Conservation (phyloP, 345 rosid genomes). For the Turritis glabra region DNA sequence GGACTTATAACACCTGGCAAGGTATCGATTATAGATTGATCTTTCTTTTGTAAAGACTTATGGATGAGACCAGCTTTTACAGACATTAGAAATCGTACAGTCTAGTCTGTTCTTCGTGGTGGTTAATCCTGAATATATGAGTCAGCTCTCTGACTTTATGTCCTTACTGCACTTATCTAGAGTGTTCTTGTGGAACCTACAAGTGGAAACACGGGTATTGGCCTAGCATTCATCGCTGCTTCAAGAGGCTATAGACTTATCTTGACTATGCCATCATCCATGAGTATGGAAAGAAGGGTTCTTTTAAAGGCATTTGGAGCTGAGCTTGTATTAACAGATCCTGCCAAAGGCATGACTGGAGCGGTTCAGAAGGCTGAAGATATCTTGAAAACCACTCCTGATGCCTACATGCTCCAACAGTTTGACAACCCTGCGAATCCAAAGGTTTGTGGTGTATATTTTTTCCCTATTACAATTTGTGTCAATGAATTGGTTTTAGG, state of each 20-base stretch:
- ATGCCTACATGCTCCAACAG: constrained; percentile 81
- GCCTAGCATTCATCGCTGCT: constrained; percentile 85
- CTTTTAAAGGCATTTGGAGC: constrained; percentile 90
- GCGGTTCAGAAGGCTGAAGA: constrained; percentile 79
- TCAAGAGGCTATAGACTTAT: constrained; percentile 73
- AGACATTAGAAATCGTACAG: neutral
- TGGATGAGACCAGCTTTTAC: neutral
- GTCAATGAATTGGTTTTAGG: constrained; percentile 8
- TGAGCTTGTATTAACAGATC: constrained; percentile 74
- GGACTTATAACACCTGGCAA: constrained; percentile 80
- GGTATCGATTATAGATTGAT: constrained; percentile 44
- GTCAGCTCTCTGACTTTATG: constrained; percentile 11
- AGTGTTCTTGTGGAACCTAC: constrained; percentile 86
- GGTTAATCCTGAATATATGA: neutral
- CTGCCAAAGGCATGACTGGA: constrained; percentile 81
- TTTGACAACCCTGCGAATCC: constrained; percentile 93
- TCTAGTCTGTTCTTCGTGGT: neutral
- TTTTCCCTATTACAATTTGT: neutral
- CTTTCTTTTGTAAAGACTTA: neutral
- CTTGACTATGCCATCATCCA: constrained; percentile 76
- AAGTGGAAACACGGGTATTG: constrained; percentile 95
- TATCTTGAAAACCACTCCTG: constrained; percentile 57
- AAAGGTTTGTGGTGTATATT: constrained; percentile 46
- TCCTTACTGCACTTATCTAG: constrained; percentile 36
- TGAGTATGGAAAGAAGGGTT: constrained; percentile 88